Evolutionary conservation across 495 filamentous ascomycete species (phyloP).

Genomic region (Thermochaetoides thermophila): DNA sequence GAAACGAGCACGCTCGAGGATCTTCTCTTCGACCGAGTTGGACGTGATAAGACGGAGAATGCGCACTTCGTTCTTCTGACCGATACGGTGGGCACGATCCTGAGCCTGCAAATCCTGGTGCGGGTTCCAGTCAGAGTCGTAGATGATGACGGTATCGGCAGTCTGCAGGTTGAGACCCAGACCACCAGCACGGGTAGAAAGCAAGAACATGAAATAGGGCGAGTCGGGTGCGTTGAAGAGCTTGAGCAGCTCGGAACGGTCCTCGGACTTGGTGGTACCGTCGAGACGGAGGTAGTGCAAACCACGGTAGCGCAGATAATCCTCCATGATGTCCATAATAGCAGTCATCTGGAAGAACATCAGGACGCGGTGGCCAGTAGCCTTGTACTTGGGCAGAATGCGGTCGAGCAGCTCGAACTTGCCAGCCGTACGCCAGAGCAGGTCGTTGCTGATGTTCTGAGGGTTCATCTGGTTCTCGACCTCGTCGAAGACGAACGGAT

Average conservation of each 20-base stretch:
- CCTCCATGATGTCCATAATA: constrained; percentile 99
- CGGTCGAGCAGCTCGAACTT: constrained; percentile 95
- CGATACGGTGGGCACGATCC: constrained; percentile 99
- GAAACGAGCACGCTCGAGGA: constrained; percentile 88
- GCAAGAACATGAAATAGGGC: constrained; percentile 90
- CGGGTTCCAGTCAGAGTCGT: constrained; percentile 99
- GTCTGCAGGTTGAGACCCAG: constrained; percentile 92
- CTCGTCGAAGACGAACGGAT: constrained; percentile 95
- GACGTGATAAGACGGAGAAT: constrained; percentile 91
- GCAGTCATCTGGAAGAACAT: constrained; percentile 99
- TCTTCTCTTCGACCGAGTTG: constrained; percentile 97
- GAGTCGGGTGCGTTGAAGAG: constrained; percentile 82
- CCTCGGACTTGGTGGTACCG: constrained; percentile 92
- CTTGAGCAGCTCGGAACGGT: constrained; percentile 79
- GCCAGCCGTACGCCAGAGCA: constrained; percentile 88
- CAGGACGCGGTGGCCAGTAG: constrained; percentile 77
- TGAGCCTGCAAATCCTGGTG: constrained; percentile 98
- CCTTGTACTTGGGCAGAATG: constrained; percentile 81
- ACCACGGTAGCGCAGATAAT: constrained; percentile 74
- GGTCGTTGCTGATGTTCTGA: constrained; percentile 66
- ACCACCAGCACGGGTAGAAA: constrained; percentile 98
- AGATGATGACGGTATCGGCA: constrained; percentile 97
- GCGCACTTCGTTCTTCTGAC: constrained; percentile 97
- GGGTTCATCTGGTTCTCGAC: constrained; percentile 98
- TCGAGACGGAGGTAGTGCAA: constrained; percentile 83